Evolutionary conservation across 495 filamentous ascomycete genomes (phyloP), one percentile per base, ranked within the genome.

Genomic region (Endocarpon pusillum): DNA sequence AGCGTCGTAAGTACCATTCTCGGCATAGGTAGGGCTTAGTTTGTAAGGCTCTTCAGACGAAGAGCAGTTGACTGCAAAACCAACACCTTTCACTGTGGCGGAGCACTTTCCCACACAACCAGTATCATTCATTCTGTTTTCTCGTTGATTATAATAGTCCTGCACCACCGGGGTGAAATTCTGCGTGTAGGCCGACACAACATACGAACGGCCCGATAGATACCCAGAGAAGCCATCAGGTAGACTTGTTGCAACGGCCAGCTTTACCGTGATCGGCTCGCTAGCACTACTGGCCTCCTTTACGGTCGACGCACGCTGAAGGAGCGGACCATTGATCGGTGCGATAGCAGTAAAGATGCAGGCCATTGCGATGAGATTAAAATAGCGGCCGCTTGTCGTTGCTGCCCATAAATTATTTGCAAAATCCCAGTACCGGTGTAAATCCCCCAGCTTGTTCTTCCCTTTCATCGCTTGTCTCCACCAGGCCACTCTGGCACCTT

Each of bases 401-500:
- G 39, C 14, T 11, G 20, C 26, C 21, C 26, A 32, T 6, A 39
- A 22, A 19, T 27, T 40, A 18, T 17, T 25, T n/a, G 29, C 40
- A 21, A 16, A 42, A 10, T 5, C 16, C 40, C 40, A 42, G 10
- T 15, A 35, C 8, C 40, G 27, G 22, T 42, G 37, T 2, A 42
- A 27, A 30, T 42, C 40, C 3, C 18, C 21, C 16, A 42, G 22
- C 0, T 21, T 29, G 12, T 27, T 35, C 9, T 25, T 32, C n/a
- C 19, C 37, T 19, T 25, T 12, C 4, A 37, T 41, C 6, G 40
- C 37, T 8, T 23, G 5, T n/a, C 29, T 21, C 40, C 40, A 42
- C 40, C 40, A 42, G 28, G 38, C 33, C n/a, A 42, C 28, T n/a
- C 11, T 28, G 12, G 29, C 10, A 3, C 39, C 40, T 17, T 42